phyloP scores from a whole-genome alignment of 1,284 basidiomycete species.

The Trichosporon faecale region DNA sequence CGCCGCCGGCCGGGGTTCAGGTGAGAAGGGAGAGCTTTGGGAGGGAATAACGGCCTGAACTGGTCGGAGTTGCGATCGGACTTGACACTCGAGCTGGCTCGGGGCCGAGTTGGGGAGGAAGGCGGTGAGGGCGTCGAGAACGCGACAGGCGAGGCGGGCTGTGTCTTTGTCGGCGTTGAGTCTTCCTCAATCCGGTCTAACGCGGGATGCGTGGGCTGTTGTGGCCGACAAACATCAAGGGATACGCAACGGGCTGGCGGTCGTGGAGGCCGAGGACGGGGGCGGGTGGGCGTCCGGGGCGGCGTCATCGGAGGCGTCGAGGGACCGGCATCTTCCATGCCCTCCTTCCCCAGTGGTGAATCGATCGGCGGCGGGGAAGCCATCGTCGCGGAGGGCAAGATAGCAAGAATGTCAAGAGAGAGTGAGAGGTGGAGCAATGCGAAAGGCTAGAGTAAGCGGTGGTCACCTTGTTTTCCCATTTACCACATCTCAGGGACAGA shows the following conservation, averaged over 20 bases:
- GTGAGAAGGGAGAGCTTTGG: neutral
- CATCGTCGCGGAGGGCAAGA: neutral
- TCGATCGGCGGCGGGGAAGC: neutral
- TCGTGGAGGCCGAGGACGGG: neutral
- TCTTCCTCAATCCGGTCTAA: neutral
- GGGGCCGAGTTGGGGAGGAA: neutral
- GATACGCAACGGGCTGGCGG: neutral
- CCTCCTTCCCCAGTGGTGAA: neutral
- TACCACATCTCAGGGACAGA: neutral
- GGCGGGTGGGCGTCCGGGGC: neutral
- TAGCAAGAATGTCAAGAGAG: neutral
- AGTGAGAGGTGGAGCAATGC: neutral
- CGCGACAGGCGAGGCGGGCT: neutral
- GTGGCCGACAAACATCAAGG: neutral
- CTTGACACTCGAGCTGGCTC: neutral
- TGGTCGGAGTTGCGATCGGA: neutral
- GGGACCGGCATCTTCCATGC: neutral
- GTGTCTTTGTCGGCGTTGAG: neutral
- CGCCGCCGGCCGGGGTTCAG: conserved; percentile 1
- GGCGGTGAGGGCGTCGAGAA: neutral
- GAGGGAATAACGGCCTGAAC: neutral
- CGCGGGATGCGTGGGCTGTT: neutral
- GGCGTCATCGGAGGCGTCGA: neutral
- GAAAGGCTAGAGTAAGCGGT: neutral
- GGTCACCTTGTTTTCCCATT: neutral